Evolutionary conservation across 2,329 filamentous ascomycete genomes (phyloP), one percentile per base, ranked within the genome.

Genomic region (Venturiaceae sp.): DNA sequence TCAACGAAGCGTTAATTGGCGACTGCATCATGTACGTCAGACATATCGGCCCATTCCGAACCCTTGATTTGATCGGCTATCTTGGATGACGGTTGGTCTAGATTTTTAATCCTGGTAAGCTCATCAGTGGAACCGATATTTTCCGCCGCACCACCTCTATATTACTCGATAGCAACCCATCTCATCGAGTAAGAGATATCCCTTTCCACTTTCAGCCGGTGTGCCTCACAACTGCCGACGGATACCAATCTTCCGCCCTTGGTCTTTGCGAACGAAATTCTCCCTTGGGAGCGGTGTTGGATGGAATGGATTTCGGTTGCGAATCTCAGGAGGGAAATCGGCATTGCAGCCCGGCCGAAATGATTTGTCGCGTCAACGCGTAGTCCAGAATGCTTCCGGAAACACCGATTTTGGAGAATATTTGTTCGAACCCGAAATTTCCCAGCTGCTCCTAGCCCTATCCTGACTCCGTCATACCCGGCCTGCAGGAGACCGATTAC

Each of bases 161-260:
- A 50, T 50, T 50, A 50, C 44, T 50, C 44, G 26, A 50, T 30
- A 14, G 44, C 23, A 30, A 50, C 44, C 44, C 8, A 23, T 54
- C 19, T 30, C 16, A 54, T 54, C 52, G 52, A 54, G 52, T 54
- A 54, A 54, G 30, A 54, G 30, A 36, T 36, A n/a, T 28, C 13
- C 2, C 19, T 3, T 7, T n/a, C 9, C n/a, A 47, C 23, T 5
- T 47, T 47, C 23, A 47, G 23, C 44, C 26, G 23, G 23, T 30
- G 23, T 23, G n/a, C 23, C 11, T 2, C 1, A 16, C 44, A 46
- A 47, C 14, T 30, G 23, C 44, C 44, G 23, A 47, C 44, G 44
- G 44, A 47, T 30, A 30, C 13, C 11, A 8, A 28, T 30, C 44
- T 47, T 47, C 44, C 44, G 44, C 21, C 44, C n/a, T n/a, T n/a